A percentile compares a stretch with the other conserved stretches of the same genome.
Evolutionary conservation across 148 eudicot genomes (phyloP).

Genomic region (Rhododendron williamsianum): DNA sequence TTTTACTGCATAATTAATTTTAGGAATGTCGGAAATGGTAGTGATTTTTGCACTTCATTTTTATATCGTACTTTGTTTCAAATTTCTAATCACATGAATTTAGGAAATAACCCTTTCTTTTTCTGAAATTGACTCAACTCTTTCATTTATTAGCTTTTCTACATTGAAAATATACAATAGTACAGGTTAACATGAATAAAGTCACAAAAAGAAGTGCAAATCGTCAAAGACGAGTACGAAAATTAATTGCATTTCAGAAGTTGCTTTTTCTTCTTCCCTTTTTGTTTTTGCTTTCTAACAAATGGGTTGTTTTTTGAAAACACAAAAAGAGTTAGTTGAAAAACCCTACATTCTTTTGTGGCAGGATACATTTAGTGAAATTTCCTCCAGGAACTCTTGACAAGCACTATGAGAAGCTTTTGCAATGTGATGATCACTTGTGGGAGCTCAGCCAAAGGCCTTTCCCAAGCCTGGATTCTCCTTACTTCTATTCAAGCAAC

Average conservation of each 20-base stretch:
- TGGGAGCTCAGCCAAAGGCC: conserved; percentile 16
- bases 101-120: neutral
- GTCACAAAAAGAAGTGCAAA: neutral
- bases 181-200: neutral
- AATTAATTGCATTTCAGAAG: neutral
- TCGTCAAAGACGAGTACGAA: neutral
- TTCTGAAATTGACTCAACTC: neutral
- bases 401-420: conserved; percentile 27
- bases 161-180: neutral
- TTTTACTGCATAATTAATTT: neutral
- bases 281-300: neutral
- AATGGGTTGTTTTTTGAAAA: neutral
- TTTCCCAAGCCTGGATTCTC: neutral
- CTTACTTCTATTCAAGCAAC: conserved; percentile 8
- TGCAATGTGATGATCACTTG: conserved; percentile 25
- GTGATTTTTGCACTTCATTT: neutral
- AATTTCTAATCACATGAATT: neutral
- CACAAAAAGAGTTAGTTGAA: neutral
- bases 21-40: neutral
- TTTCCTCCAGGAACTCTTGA: conserved; percentile 28
- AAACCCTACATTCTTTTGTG: neutral
- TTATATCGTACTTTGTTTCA: too few relatives aligned
- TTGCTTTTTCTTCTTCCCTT: neutral
- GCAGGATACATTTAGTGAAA: conserved; percentile 25
- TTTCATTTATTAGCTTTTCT: neutral